These are phyloP conservation scores for Adansonia digitata DNA, from an alignment of 345 rosid genomes.

Conservation along the genomic window DNA sequence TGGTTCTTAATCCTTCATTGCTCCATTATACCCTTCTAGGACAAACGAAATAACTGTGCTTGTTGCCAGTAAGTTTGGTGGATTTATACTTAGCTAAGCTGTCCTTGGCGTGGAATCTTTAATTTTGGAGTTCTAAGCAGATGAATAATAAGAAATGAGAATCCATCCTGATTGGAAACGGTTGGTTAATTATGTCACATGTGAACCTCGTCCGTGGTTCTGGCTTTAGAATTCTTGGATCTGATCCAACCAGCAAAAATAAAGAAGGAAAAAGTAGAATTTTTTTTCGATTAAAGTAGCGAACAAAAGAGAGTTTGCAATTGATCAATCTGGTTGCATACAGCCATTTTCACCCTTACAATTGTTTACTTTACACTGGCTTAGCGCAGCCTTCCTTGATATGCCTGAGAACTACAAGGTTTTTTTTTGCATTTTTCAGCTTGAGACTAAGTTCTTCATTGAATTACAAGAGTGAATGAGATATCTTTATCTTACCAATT, in stretches of 20 bases:
- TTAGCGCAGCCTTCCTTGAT: not conserved
- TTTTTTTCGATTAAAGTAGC: too few relatives aligned
- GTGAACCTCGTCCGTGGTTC: not conserved
- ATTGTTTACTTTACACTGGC: not conserved
- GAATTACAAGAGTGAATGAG: not conserved
- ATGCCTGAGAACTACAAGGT: not conserved
- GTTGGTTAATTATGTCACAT: conserved; percentile 9
- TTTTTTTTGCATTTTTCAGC: not conserved
- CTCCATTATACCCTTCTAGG: not conserved
- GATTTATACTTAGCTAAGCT: not conserved
- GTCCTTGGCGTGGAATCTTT: not conserved
- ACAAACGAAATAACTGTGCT: not conserved
- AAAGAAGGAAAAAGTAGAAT: too few relatives aligned
- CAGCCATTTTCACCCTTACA: not conserved
- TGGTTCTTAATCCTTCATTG: not conserved
- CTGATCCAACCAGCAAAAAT: not conserved
- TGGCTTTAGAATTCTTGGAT: not conserved
- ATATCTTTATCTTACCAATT: not conserved
- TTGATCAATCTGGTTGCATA: not conserved
- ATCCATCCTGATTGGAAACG: not conserved
- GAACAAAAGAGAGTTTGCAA: not conserved
- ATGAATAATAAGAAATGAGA: not conserved
- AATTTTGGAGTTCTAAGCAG: not conserved
- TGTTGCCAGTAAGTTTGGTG: not conserved
- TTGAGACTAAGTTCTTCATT: not conserved